Evolutionary conservation across 1,284 basidiomycete genomes (phyloP).

Genomic region (Boletus sp.): DNA sequence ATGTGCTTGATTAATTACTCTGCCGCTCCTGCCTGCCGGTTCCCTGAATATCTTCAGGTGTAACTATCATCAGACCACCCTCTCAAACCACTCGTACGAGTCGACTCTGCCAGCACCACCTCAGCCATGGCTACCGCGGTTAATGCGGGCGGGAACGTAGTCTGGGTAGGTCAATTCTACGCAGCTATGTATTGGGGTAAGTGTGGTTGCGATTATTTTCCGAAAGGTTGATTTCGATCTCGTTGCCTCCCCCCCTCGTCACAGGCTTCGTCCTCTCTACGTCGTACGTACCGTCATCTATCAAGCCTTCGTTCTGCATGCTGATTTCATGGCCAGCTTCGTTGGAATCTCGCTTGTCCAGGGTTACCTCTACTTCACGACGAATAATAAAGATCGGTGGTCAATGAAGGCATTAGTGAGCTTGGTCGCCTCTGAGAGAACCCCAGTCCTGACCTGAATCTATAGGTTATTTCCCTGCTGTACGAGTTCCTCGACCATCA

Average conservation of each 20-base stretch:
- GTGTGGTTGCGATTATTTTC: not conserved
- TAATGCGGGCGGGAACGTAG: not conserved
- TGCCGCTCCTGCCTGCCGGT: too few species aligned
- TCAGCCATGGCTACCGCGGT: not conserved
- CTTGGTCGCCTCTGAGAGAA: not conserved
- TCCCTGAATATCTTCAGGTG: not conserved
- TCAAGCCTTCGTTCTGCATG: not conserved
- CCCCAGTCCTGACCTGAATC: not conserved
- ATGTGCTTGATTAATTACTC: too few species aligned
- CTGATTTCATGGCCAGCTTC: constrained; percentile 9
- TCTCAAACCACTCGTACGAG: not conserved
- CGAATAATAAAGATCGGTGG: constrained; percentile 17
- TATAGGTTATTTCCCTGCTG: constrained; percentile 18
- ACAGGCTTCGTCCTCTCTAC: constrained; percentile 22
- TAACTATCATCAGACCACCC: not conserved
- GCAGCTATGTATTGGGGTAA: not conserved
- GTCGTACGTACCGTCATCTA: constrained; percentile 11
- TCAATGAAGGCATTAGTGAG: constrained; percentile 18
- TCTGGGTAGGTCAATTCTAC: not conserved
- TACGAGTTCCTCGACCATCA: constrained; percentile 1
- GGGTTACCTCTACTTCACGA: constrained; percentile 22
- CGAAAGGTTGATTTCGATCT: not conserved
- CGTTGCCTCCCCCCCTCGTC: not conserved
- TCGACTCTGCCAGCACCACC: not conserved
- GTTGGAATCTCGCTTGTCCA: constrained; percentile 25